Percentiles rank a stretch among this genome's conserved stretches.
Evolutionary conservation across 2,329 filamentous ascomycete species (phyloP).

Genomic region (Cladosporium sp.): DNA sequence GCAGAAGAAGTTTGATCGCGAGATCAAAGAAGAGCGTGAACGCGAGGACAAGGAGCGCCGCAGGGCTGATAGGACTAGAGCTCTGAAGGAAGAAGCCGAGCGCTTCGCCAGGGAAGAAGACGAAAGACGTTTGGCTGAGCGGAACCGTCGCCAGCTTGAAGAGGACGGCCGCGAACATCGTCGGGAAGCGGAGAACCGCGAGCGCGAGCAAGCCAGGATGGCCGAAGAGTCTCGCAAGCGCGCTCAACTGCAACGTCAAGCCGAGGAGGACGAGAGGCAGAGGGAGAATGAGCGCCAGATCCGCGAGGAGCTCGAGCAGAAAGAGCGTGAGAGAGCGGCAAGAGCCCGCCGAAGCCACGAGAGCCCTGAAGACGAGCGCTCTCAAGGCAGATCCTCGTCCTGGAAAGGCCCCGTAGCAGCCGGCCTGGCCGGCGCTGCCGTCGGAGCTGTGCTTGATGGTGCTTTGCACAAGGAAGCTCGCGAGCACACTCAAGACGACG

Average conservation of each 20-base stretch:
- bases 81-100: constrained; percentile 32
- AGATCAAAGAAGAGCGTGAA: constrained; percentile 21
- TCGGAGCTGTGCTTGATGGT: constrained; percentile 27
- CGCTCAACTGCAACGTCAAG: constrained; percentile 12
- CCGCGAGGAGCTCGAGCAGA: constrained; percentile 14
- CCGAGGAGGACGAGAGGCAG: constrained; percentile 7
- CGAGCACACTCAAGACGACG: constrained; percentile 2
- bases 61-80: constrained; percentile 29
- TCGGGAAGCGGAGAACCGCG: constrained; percentile 12
- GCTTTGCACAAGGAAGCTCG: constrained; percentile 21
- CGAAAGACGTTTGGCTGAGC: constrained; percentile 8
- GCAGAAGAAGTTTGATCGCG: constrained; percentile 43
- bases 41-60: constrained; percentile 27
- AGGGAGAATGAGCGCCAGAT: constrained; percentile 13
- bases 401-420: constrained; percentile 37
- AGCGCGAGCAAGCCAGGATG: constrained; percentile 21
- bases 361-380: background rate
- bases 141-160: constrained; percentile 8
- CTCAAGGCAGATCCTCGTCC: constrained; percentile 19
- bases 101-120: constrained; percentile 23
- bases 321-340: constrained; percentile 12
- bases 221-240: constrained; percentile 19
- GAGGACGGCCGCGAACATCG: constrained; percentile 6
- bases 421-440: constrained; percentile 30
- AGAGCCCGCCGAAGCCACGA: background rate